phyloP scores from a whole-genome alignment of 108 stramenopile species.

The Seminavis robusta region DNA sequence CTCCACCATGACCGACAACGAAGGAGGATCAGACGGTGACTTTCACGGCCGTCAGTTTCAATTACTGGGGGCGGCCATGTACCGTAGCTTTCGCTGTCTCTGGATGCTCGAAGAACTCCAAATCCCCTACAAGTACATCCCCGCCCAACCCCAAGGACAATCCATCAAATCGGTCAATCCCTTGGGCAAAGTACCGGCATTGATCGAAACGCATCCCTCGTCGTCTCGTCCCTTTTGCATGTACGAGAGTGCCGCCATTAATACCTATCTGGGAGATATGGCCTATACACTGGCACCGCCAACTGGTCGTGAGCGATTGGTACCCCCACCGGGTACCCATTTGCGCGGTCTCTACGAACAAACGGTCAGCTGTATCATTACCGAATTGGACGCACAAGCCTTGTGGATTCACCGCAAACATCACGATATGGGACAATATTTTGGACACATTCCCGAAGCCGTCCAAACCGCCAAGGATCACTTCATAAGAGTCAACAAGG shows the following conservation, averaged over 20 bases:
- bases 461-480: conserved; percentile 61
- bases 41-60: conserved; percentile 12
- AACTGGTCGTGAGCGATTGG: conserved; percentile 30
- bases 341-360: conserved; percentile 69
- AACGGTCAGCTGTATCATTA: conserved; percentile 41
- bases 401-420: conserved; percentile 83
- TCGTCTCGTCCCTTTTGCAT: too few species aligned
- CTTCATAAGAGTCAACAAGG: conserved; percentile 35
- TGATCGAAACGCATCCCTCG: conserved; percentile 29
- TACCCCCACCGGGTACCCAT: conserved; percentile 57
- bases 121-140: conserved; percentile 28
- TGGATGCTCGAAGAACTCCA: conserved; percentile 87
- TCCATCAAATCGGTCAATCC: conserved; percentile 45
- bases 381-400: conserved; percentile 73
- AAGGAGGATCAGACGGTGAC: too few species aligned
- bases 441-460: conserved; percentile 55
- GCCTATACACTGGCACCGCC: conserved; percentile 17
- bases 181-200: conserved; percentile 68
- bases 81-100: conserved; percentile 65
- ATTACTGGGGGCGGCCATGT: conserved; percentile 52
- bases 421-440: conserved; percentile 33
- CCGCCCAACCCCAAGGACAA: conserved; percentile 32
- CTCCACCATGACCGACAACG: too few species aligned
- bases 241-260: conserved; percentile 74
- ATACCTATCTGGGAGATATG: conserved; percentile 69